phyloP scores from a whole-genome alignment of 2,329 filamentous ascomycete genomes.

The Fusarium caatingaense region DNA sequence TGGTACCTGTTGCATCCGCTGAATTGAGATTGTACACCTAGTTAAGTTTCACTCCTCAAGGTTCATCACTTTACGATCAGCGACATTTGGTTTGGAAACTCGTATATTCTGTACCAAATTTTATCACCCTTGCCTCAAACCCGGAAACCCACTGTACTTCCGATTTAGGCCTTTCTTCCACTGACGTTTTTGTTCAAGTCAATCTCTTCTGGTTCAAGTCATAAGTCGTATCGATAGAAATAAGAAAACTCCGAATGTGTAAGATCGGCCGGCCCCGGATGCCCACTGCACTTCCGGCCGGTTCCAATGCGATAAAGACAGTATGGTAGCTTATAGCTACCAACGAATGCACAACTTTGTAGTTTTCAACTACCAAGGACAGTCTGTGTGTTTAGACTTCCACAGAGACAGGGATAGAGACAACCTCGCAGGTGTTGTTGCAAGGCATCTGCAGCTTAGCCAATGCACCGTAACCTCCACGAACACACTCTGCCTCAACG shows the following conservation, averaged over 20 bases:
- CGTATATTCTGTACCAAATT: neutral
- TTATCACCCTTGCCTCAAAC: constrained; percentile 23
- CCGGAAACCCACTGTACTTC: constrained; percentile 47
- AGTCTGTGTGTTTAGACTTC: constrained; percentile 31
- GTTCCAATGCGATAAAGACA: neutral
- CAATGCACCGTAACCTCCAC: constrained; percentile 53
- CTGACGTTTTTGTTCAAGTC: constrained; percentile 32
- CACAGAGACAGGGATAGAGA: constrained; percentile 37
- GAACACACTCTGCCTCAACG: constrained; percentile 58
- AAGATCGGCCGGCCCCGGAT: constrained; percentile 19
- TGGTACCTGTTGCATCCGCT: neutral
- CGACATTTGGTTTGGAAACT: neutral
- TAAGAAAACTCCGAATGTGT: constrained; percentile 3
- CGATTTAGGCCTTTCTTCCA: constrained; percentile 1
- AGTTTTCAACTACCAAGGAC: neutral
- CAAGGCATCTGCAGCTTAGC: constrained; percentile 45
- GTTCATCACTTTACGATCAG: neutral
- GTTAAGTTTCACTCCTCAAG: too few species aligned
- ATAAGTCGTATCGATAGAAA: constrained; percentile 23
- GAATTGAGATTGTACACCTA: neutral
- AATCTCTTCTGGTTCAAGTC: constrained; percentile 17
- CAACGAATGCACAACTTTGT: neutral
- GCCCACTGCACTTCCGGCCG: constrained; percentile 44
- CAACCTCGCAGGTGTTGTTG: constrained; percentile 42
- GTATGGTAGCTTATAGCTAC: neutral